Base-by-base conservation (phyloP, 2,329 filamentous ascomycete genomes). In the Talaromyces islandicus region DNA sequence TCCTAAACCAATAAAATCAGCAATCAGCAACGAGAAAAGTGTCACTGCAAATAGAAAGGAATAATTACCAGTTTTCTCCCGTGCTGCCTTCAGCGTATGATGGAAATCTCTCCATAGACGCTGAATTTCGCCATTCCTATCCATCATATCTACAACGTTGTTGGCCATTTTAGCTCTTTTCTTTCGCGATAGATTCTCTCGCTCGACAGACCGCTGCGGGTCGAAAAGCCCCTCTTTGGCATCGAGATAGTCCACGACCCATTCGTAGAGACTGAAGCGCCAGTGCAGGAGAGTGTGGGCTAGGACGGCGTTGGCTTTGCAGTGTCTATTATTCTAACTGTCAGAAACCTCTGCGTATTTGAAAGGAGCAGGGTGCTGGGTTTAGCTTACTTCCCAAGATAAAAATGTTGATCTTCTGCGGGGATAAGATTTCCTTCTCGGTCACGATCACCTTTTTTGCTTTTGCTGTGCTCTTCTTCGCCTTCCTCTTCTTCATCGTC, bases 201-300 rank as follows among this genome's bases (percentile, higher is more conserved):
- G 79, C 69, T 85, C 78, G 1, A 85, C 76, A 32, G 91, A 76
- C 10, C 46, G 43, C 67, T 85, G 81, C 11, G 81, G 74, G 0
- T 85, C 75, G 0, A 76, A 77, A 63, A 88, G 78, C 0, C 85
- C 85, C 61, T 86, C 79, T 1, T 72, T 72, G 25, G 80, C 73
- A 25, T 61, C 54, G 0, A 94, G 82, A 57, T 83, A 84, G 29
- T 82, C 80, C 25, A 88, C 79, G 0, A 92, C 86, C 82, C 84
- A 89, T 64, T 87, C 81, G 68, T 89, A 87, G n/a, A 93, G 83
- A 52, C 86, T 83, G 62, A 83, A 84, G 60, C 88, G 87, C 90
- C 90, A 92, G 73, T 94, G 90, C 4, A 85, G 81, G 3, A 93
- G 80, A 0, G 81, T 82, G 68, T 93, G 90, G 0, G 88, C 87